A percentile compares a stretch with the other conserved stretches of the same genome.
phyloP scores from a whole-genome alignment of 768 basidiomycete genomes.

The Kondoa malvinella region DNA sequence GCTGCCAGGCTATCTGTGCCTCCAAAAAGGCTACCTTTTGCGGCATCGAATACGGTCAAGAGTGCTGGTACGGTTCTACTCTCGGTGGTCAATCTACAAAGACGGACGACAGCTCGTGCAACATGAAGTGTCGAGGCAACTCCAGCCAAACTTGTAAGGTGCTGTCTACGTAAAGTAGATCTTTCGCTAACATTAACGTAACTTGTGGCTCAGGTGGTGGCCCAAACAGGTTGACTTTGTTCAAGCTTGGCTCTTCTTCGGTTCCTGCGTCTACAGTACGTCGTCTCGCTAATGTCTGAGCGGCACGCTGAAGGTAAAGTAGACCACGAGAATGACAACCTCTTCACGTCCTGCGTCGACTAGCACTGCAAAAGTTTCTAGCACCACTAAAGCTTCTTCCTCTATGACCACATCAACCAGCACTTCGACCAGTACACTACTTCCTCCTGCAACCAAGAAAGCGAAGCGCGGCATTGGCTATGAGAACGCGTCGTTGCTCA shows the following conservation, averaged over 20 bases:
- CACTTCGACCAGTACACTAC: too few relatives aligned
- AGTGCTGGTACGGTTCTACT: not conserved
- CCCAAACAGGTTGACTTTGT: not conserved
- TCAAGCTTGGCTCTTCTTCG: not conserved
- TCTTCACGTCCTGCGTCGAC: not conserved
- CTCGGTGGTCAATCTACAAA: not conserved
- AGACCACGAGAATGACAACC: not conserved
- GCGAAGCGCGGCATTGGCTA: not conserved
- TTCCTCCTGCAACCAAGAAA: not conserved
- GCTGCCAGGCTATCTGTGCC: not conserved
- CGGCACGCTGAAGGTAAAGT: too few relatives aligned
- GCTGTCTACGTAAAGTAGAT: not conserved
- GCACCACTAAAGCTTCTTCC: not conserved
- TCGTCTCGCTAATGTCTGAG: too few relatives aligned
- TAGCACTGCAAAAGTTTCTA: not conserved
- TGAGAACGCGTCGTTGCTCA: not conserved
- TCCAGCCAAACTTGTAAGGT: not conserved
- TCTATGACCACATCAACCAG: not conserved
- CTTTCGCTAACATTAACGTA: not conserved
- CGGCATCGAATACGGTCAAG: not conserved
- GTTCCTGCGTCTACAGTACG: too few relatives aligned
- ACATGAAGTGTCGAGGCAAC: not conserved
- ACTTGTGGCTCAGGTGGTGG: not conserved
- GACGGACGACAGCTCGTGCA: not conserved
- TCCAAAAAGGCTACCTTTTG: not conserved